Base-by-base conservation (phyloP, 768 basidiomycete genomes). In the Tubosaeta sp. region DNA sequence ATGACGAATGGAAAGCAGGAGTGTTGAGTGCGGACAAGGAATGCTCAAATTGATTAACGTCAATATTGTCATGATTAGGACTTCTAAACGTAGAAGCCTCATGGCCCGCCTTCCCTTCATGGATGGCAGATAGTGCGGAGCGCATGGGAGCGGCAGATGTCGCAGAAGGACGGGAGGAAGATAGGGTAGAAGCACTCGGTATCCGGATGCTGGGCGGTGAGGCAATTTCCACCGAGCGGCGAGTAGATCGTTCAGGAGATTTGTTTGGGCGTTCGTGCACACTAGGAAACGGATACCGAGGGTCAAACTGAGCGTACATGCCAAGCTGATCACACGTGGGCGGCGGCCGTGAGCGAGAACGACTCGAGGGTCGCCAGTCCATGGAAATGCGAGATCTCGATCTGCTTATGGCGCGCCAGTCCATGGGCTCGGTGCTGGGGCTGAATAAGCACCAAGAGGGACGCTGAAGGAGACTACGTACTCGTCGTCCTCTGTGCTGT, bases 381-480 rank as follows among this genome's bases (percentile, higher is more conserved):
- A 95, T 92, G 19, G 88, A 85, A 60, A 86, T 85, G 22, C 93
- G 83, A 13, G 93, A 95, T 61, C 92, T 81, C 25, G 93, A 95
- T 57, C 93, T 80, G 70, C 91, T 94, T 66, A 92, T 83, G 31
- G 89, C 85, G 45, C 92, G 79, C 94, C 93, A 97, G 64, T 95
- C 94, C 93, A 97, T 97, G 26, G 84, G 72, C 42, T 80, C 78
- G 49, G 75, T 73, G 53, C 85, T 63, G 50, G 42, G 54, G 52
- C 48, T 55, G 52, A 54, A 60, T 57, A 52, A 57, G 55, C 57
- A 51, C 59, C 52, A 46, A 55, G 43, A 48, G 47, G 52, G 59
- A 57, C 44, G 59, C 9, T 41, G 54, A 55, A 65, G 59, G 46
- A 39, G 56, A 64, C 53, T 53, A 83, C 83, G 71, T 66, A 91